Percentiles rank a stretch among this genome's conserved stretches.
These are phyloP conservation scores for Colletotrichum endophyticum DNA, from an alignment of 2,329 filamentous ascomycete species.

Conservation along the genomic window DNA sequence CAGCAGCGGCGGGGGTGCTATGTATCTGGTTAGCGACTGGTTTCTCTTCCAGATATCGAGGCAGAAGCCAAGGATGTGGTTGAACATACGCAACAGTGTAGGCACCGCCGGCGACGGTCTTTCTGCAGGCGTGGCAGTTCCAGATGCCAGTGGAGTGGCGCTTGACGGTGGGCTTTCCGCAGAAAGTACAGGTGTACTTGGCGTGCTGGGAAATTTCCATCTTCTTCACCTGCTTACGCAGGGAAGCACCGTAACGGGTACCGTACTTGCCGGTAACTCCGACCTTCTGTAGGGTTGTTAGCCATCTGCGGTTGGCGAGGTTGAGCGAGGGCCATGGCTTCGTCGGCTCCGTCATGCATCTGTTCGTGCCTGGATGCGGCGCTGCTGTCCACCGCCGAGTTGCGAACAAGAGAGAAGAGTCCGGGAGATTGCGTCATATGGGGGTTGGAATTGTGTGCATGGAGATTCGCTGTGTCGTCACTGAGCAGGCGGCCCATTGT, in stretches of 20 bases:
- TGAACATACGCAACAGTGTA: conserved; percentile 92
- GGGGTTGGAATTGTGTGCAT: background rate
- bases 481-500: background rate
- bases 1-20: conserved; percentile 90
- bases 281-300: conserved; percentile 72
- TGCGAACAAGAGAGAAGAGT: background rate
- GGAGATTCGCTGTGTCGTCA: background rate
- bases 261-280: conserved; percentile 97
- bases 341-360: background rate
- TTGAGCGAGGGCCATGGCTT: background rate
- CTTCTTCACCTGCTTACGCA: conserved; percentile 97
- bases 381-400: background rate
- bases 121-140: conserved; percentile 95
- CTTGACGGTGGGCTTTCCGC: conserved; percentile 95
- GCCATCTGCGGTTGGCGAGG: background rate
- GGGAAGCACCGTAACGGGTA: conserved; percentile 98
- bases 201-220: conserved; percentile 99
- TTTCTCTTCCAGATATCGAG: background rate
- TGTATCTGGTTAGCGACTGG: conserved; percentile 30
- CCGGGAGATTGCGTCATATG: background rate
- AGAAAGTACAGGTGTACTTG: conserved; percentile 97
- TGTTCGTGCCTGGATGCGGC: background rate
- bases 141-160: conserved; percentile 93
- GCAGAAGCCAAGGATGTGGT: background rate
- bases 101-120: conserved; percentile 87